A percentile compares a stretch with the other conserved stretches of the same genome.
Evolutionary conservation across 768 basidiomycete species (phyloP).

Genomic region (Trametes punicea): DNA sequence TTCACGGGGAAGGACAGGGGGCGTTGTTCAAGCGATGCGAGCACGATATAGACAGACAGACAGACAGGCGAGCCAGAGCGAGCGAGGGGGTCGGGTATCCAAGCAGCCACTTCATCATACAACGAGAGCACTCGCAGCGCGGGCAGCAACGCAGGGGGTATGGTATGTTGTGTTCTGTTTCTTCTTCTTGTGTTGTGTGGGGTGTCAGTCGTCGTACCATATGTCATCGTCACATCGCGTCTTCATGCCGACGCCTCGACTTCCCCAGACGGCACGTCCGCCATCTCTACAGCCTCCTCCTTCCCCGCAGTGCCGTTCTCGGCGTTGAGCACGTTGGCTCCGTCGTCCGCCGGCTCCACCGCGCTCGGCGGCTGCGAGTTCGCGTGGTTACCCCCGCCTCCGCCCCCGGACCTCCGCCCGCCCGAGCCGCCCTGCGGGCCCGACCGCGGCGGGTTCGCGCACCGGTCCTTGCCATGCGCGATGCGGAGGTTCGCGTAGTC

Average conservation of each 20-base stretch:
- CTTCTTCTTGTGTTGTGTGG: neutral
- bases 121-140: slow-evolving; percentile 7
- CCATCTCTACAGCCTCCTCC: slow-evolving; percentile 34
- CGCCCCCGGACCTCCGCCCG: slow-evolving; percentile 41
- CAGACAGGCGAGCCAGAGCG: neutral
- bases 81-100: slow-evolving; percentile 21
- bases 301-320: slow-evolving; percentile 28
- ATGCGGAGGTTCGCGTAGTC: slow-evolving; percentile 90
- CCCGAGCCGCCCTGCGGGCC: slow-evolving; percentile 70
- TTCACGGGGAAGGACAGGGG: neutral
- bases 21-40: no score
- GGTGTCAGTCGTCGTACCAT: neutral
- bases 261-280: slow-evolving; percentile 28
- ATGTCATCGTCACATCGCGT: slow-evolving; percentile 10
- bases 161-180: slow-evolving; percentile 8
- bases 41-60: slow-evolving; percentile 21
- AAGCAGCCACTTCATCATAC: slow-evolving; percentile 20
- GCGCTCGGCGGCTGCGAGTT: slow-evolving; percentile 37
- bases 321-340: slow-evolving; percentile 8
- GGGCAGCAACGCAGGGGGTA: slow-evolving; percentile 18
- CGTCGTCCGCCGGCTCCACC: slow-evolving; percentile 21
- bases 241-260: slow-evolving; percentile 26
- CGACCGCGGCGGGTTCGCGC: slow-evolving; percentile 87
- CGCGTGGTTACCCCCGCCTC: slow-evolving; percentile 37
- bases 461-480: slow-evolving; percentile 93